phyloP scores from a whole-genome alignment of 2,329 filamentous ascomycete species.

The Fusarium keratoplasticum region DNA sequence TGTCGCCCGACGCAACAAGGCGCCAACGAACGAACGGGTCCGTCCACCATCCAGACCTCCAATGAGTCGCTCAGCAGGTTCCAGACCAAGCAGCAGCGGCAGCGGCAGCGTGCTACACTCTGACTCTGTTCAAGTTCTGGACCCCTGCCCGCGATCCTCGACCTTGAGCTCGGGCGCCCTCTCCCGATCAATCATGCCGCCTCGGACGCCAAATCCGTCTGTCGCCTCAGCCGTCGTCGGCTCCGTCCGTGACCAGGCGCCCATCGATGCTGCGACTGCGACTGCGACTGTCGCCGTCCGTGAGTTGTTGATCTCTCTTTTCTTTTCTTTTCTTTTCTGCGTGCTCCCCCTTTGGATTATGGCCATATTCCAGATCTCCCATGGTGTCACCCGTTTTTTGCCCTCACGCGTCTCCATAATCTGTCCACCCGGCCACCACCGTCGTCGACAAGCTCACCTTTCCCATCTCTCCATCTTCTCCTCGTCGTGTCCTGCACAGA shows the following conservation, averaged over 20 bases:
- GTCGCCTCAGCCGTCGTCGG: constrained; percentile 29
- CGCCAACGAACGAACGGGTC: background rate
- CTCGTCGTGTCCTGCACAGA: background rate
- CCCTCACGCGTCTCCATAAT: background rate
- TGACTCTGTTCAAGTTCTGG: constrained; percentile 1
- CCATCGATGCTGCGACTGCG: background rate
- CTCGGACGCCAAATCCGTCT: constrained; percentile 18
- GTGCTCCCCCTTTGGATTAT: background rate
- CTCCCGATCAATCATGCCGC: constrained; percentile 19
- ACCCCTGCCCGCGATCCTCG: constrained; percentile 21
- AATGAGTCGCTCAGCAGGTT: background rate
- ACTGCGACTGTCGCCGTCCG: background rate
- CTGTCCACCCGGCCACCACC: constrained; percentile 9
- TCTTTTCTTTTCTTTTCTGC: constrained; percentile 5
- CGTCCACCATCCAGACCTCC: background rate
- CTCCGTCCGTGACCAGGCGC: constrained; percentile 30
- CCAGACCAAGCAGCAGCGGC: background rate
- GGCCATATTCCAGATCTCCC: background rate
- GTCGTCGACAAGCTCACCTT: constrained; percentile 3
- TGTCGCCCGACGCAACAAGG: background rate
- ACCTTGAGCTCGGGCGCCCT: background rate
- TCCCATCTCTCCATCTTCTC: constrained; percentile 5
- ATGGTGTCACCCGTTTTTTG: background rate
- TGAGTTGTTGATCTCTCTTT: background rate
- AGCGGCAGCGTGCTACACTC: background rate